A percentile compares a stretch with the other conserved stretches of the same genome.
Evolutionary conservation across 2,329 filamentous ascomycete species (phyloP).

Genomic region (Apiospora hydei): DNA sequence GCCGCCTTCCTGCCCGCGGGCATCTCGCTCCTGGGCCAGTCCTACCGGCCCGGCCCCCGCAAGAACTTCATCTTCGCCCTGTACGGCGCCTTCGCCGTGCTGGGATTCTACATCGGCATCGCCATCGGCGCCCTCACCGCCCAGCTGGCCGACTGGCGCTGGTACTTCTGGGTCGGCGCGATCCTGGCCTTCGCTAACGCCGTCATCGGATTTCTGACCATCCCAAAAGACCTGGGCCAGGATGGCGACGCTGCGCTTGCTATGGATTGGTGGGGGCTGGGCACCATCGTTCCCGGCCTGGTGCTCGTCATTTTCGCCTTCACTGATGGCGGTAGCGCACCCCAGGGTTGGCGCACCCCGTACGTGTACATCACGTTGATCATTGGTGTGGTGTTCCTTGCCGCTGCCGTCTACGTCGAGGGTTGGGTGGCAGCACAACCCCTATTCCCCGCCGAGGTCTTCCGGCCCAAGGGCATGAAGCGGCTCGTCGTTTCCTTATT

Average conservation of each 20-base stretch:
- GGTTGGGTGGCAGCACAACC: slow-evolving; percentile 73
- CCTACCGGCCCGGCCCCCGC: slow-evolving; percentile 71
- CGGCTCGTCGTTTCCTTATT: slow-evolving; percentile 67
- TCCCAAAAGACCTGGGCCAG: slow-evolving; percentile 40
- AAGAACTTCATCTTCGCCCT: slow-evolving; percentile 70
- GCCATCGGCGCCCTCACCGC: slow-evolving; percentile 69
- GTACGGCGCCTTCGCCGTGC: slow-evolving; percentile 61
- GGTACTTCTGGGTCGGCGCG: slow-evolving; percentile 73
- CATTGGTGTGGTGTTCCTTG: slow-evolving; percentile 67
- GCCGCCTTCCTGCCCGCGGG: slow-evolving; percentile 75
- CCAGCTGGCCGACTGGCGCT: slow-evolving; percentile 66
- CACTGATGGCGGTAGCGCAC: slow-evolving; percentile 74
- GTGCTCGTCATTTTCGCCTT: slow-evolving; percentile 78
- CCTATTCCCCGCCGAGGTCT: slow-evolving; percentile 73
- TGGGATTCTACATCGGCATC: slow-evolving; percentile 68
- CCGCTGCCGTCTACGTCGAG: slow-evolving; percentile 72
- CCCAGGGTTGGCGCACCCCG: slow-evolving; percentile 74
- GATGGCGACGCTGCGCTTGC: slow-evolving; percentile 42
- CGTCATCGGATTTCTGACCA: slow-evolving; percentile 36
- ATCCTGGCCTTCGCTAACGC: slow-evolving; percentile 41
- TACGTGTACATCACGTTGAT: slow-evolving; percentile 73
- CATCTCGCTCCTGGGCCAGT: slow-evolving; percentile 70
- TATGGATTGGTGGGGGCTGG: slow-evolving; percentile 75
- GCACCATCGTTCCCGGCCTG: slow-evolving; percentile 68
- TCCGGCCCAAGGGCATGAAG: slow-evolving; percentile 73